Percentiles rank a stretch among this genome's conserved stretches.
phyloP scores from a whole-genome alignment of 2,329 filamentous ascomycete species.

The Fusarium pilosicola region DNA sequence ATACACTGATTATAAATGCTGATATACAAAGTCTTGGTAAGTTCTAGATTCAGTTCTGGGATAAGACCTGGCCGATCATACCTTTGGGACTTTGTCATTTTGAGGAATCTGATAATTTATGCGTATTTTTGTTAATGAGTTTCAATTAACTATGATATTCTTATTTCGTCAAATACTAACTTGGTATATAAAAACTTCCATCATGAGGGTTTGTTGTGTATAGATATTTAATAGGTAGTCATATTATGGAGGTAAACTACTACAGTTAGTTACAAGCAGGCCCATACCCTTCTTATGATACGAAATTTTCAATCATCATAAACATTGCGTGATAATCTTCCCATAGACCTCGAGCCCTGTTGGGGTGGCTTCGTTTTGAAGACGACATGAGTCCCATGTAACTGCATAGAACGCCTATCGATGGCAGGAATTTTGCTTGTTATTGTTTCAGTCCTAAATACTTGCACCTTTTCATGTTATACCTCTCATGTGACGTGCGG shows the following conservation, averaged over 20 bases:
- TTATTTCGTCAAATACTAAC: background rate
- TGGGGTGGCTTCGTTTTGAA: background rate
- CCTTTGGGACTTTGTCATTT: background rate
- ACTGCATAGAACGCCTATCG: background rate
- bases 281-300: background rate
- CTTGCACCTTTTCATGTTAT: background rate
- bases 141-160: background rate
- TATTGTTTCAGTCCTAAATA: background rate
- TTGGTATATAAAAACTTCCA: background rate
- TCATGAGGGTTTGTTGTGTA: background rate
- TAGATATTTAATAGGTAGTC: background rate
- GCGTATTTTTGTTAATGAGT: background rate
- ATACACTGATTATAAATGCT: background rate
- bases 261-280: background rate
- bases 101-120: background rate
- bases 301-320: background rate
- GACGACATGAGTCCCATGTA: background rate
- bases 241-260: background rate
- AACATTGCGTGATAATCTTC: background rate
- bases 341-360: background rate
- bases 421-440: background rate
- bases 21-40: background rate
- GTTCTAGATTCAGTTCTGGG: background rate
- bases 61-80: background rate
- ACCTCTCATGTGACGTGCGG: background rate